A percentile compares a stretch with the other conserved stretches of the same genome.
Conservation (phyloP, 2,329 filamentous ascomycete species). For the Colletotrichum sidae region DNA sequence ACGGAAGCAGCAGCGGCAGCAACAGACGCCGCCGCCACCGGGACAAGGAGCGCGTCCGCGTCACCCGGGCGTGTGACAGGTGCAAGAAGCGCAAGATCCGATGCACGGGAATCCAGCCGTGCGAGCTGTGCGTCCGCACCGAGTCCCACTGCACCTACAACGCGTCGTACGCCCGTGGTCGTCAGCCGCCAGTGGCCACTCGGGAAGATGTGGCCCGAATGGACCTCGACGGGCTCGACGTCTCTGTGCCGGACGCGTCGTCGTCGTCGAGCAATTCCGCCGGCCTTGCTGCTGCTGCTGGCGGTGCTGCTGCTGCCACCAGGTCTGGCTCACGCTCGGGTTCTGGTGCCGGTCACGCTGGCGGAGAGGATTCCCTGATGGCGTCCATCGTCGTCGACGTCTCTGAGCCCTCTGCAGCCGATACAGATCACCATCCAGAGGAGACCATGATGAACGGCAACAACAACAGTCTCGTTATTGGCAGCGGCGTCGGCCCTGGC, state of each 20-base stretch:
- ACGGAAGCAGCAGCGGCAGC: slow-evolving; percentile 35
- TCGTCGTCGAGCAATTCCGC: slow-evolving; percentile 1
- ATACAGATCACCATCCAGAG: slow-evolving; percentile 10
- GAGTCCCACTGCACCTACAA: slow-evolving; percentile 58
- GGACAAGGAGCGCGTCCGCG: slow-evolving; percentile 50
- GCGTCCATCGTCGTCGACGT: slow-evolving; percentile 17
- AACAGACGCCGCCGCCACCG: slow-evolving; percentile 38
- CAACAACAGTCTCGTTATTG: slow-evolving; percentile 4
- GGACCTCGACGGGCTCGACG: slow-evolving; percentile 22
- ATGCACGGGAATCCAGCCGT: slow-evolving; percentile 47
- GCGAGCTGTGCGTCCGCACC: slow-evolving; percentile 47
- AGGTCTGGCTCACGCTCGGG: no score
- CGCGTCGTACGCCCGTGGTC: slow-evolving; percentile 60
- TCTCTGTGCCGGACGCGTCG: slow-evolving; percentile 3
- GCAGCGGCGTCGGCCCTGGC: slow-evolving; percentile 9
- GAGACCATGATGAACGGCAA: slow-evolving; percentile 23
- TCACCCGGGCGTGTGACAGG: slow-evolving; percentile 59
- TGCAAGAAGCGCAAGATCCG: slow-evolving; percentile 60
- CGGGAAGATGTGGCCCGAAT: slow-evolving; percentile 33
- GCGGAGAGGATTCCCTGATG: slow-evolving; percentile 17
- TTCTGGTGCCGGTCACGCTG: slow-evolving; percentile 3
- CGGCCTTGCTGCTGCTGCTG: not conserved
- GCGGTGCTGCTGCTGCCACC: not conserved
- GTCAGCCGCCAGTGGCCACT: slow-evolving; percentile 52
- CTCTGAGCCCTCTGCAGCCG: slow-evolving; percentile 1